Base-by-base conservation (phyloP, 2,329 filamentous ascomycete species). In the Dactylellina sp. region DNA sequence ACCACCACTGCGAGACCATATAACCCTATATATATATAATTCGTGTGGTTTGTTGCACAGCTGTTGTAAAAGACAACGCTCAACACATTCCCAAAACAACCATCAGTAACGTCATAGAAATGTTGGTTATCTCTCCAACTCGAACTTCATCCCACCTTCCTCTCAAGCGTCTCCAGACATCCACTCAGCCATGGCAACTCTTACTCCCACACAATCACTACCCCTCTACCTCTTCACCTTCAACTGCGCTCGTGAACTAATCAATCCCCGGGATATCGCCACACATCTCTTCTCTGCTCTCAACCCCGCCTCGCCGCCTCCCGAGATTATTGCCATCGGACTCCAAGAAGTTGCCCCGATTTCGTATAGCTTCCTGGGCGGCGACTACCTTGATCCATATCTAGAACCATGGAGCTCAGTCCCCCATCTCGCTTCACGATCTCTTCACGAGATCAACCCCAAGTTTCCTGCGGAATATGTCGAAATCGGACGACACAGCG, bases 271-370 rank as follows among this genome's bases (percentile, higher is more conserved):
- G n/a, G 9, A 35, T 40, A 28, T 74, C 39, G 46, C 55, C 57
- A 35, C 86, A 9, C 89, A 93, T 79, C 83, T 97, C 76, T 87
- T 90, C 79, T 81, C 84, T 59, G 84, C 83, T 37, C 85, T 95
- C 65, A 81, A 75, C 42, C 80, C 71, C 81, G 84, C 80, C 75
- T 71, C 80, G 14, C 80, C 89, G 80, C 84, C 92, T 2, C 93
- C 85, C 2, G 88, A 90, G 76, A 80, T 91, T 40, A 82, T 92
- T 72, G 86, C 89, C 68, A 82, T 91, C 71, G 87, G 85, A 14
- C 86, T 99, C 16, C 93, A 99, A 81, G 95, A 99, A 82, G 85
- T 97, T 75, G 91, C 93, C 7, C 95, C 95, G 0, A 86, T 98
- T 55, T 86, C 89, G 59, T 88, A 92, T 79, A 88, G 91, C 22